Conservation (phyloP, 495 filamentous ascomycete species). For the Parachaetomium inaequale region DNA sequence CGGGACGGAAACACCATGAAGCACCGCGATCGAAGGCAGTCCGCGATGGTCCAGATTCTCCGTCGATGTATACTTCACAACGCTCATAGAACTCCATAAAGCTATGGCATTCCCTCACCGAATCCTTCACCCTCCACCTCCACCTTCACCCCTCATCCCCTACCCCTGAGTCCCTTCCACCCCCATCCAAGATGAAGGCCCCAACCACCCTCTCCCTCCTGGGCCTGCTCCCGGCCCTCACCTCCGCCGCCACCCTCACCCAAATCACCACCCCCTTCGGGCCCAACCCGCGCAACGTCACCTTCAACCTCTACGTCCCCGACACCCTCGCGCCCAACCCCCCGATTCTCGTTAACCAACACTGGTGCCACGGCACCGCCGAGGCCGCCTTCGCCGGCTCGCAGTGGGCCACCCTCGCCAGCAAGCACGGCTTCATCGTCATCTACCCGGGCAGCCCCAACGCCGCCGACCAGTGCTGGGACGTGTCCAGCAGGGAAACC, state of each 20-base stretch:
- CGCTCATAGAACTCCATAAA: not conserved
- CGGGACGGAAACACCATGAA: not conserved
- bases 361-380: constrained; percentile 48
- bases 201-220: constrained; percentile 4
- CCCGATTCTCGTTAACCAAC: constrained; percentile 54
- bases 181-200: not conserved
- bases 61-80: not conserved
- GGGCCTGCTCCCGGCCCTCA: not conserved
- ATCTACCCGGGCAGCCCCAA: constrained; percentile 53
- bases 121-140: not conserved
- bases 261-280: constrained; percentile 41
- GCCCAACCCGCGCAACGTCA: constrained; percentile 49
- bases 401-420: constrained; percentile 43
- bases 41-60: not conserved
- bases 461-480: constrained; percentile 53
- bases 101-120: not conserved
- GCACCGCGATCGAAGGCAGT: not conserved
- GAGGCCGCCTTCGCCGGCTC: constrained; percentile 32
- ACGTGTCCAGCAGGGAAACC: constrained; percentile 44
- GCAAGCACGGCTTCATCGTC: constrained; percentile 51
- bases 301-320: constrained; percentile 56
- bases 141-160: not conserved
- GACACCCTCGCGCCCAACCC: constrained; percentile 48
- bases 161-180: not conserved
- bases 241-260: constrained; percentile 28